These are phyloP conservation scores for Pseudocercospora musae DNA, from an alignment of 2,329 filamentous ascomycete genomes.

Conservation along the genomic window DNA sequence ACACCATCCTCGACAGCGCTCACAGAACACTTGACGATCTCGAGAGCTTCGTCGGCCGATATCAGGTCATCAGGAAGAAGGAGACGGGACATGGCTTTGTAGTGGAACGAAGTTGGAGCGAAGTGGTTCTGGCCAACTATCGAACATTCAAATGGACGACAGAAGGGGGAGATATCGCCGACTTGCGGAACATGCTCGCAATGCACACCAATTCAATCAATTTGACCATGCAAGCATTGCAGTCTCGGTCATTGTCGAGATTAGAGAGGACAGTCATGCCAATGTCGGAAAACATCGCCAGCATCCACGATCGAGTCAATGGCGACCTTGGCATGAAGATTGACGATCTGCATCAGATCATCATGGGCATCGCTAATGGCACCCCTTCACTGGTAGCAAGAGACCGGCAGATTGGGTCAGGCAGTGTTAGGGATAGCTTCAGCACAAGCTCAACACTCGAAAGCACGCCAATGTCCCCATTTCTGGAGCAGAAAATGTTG, in stretches of 20 bases:
- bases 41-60: constrained; percentile 45
- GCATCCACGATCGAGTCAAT: constrained; percentile 29
- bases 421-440: constrained; percentile 16
- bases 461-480: neutral
- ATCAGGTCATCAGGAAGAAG: constrained; percentile 44
- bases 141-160: constrained; percentile 46
- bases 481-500: constrained; percentile 2
- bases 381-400: constrained; percentile 20
- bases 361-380: constrained; percentile 28
- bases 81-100: constrained; percentile 41
- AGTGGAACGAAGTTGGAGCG: constrained; percentile 45
- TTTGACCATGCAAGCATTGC: constrained; percentile 41
- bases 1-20: constrained; percentile 40
- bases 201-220: constrained; percentile 44
- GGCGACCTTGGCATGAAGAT: constrained; percentile 30
- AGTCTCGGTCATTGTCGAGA: constrained; percentile 39
- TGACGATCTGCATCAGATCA: constrained; percentile 30
- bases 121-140: constrained; percentile 42
- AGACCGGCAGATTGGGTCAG: constrained; percentile 13
- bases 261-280: constrained; percentile 33
- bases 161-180: constrained; percentile 42
- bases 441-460: constrained; percentile 8
- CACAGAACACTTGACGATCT: constrained; percentile 42
- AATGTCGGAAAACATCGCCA: constrained; percentile 34
- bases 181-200: constrained; percentile 41